Percentiles rank a stretch among this genome's conserved stretches.
Conservation (phyloP, 371 early-diverging fungal genomes). For the Lichtheimia ramosa region DNA sequence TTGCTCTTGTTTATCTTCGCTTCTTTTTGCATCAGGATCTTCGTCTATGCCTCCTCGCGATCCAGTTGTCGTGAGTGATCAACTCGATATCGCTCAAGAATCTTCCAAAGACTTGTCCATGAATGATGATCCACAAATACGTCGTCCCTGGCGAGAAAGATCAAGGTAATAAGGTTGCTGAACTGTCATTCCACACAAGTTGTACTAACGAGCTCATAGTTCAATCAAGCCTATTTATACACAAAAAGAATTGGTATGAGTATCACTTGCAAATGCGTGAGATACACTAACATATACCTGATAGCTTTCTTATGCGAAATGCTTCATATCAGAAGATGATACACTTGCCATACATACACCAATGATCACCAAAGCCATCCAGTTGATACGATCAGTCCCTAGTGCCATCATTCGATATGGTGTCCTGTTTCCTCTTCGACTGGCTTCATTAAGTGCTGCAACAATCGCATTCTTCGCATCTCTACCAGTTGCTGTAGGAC, state of each 20-base stretch:
- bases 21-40: not conserved
- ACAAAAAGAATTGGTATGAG: conserved; percentile 36
- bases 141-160: not conserved
- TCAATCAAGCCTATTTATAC: conserved; percentile 28
- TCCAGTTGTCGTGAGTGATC: not conserved
- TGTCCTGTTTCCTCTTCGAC: conserved; percentile 33
- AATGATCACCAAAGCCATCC: conserved; percentile 3
- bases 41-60: conserved; percentile 8
- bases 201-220: conserved; percentile 7
- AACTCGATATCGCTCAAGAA: not conserved
- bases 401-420: conserved; percentile 39
- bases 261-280: not conserved
- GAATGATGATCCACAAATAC: not conserved
- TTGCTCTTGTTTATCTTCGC: not conserved
- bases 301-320: conserved; percentile 37
- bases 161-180: not conserved
- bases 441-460: conserved; percentile 21
- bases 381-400: conserved; percentile 13
- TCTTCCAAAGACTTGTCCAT: not conserved
- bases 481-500: conserved; percentile 32
- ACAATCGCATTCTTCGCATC: conserved; percentile 36
- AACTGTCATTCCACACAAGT: not conserved
- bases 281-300: not conserved
- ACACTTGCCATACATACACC: not conserved
- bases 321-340: conserved; percentile 24